These are phyloP conservation scores for Pythium brassicae DNA, from an alignment of 352 stramenopile species.

Conservation along the genomic window DNA sequence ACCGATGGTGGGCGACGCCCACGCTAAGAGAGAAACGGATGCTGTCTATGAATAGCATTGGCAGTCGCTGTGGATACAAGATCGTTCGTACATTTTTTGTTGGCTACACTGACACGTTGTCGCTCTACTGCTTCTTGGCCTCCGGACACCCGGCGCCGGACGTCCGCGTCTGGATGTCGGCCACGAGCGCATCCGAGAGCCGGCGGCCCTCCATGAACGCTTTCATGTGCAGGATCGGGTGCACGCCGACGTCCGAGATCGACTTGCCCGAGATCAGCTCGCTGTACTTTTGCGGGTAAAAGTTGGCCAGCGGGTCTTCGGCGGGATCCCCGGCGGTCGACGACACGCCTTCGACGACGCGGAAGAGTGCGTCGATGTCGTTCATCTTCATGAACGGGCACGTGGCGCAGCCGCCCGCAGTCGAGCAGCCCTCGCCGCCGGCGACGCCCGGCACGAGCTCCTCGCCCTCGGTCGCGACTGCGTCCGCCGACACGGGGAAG, in stretches of 20 bases:
- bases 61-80: too few species aligned
- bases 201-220: conserved; percentile 90
- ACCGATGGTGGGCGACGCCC: too few species aligned
- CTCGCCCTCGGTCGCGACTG: conserved; percentile 75
- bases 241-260: conserved; percentile 90
- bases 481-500: conserved; percentile 94
- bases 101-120: too few species aligned
- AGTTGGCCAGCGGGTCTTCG: conserved; percentile 75
- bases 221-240: conserved; percentile 97
- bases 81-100: too few species aligned
- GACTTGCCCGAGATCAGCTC: conserved; percentile 87
- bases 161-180: conserved; percentile 74
- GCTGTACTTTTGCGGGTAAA: conserved; percentile 91
- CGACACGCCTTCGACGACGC: conserved; percentile 78
- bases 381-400: conserved; percentile 99
- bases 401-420: conserved; percentile 94
- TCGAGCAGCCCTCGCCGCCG: conserved; percentile 95
- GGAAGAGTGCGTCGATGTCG: conserved; percentile 94
- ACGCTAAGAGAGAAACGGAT: too few species aligned
- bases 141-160: conserved; percentile 55
- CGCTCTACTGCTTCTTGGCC: conserved; percentile 12
- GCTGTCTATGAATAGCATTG: too few species aligned
- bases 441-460: conserved; percentile 88
- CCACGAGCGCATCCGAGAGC: conserved; percentile 82
- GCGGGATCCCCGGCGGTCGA: conserved; percentile 18